Percentiles rank a stretch among this genome's conserved stretches.
phyloP scores from a whole-genome alignment of 306 rosid genomes.

The Cucurbita pepo region DNA sequence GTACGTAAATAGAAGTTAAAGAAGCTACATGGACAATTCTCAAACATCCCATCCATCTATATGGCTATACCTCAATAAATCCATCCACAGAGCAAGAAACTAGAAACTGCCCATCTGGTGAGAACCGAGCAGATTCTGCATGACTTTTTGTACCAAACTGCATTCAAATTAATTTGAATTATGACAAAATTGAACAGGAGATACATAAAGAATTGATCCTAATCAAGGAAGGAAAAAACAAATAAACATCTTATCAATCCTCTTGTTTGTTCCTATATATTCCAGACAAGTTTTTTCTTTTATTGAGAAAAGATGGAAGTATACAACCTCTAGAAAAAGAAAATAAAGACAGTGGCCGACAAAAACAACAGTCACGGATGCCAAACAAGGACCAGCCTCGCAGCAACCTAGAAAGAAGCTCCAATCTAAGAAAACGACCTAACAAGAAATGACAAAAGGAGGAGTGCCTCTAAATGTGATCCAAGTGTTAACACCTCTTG shows the following conservation, averaged over 20 bases:
- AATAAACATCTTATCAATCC: not conserved
- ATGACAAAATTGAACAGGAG: not conserved
- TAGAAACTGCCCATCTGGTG: slow-evolving; percentile 99
- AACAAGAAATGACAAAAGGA: no score
- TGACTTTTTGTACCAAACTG: slow-evolving; percentile 95
- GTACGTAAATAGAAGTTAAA: slow-evolving; percentile 9
- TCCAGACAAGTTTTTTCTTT: not conserved
- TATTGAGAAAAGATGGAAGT: not conserved
- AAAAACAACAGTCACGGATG: no score
- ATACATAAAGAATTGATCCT: not conserved
- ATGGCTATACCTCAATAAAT: slow-evolving; percentile 62
- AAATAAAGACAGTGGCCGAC: no score
- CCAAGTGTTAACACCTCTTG: no score
- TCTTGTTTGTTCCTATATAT: not conserved
- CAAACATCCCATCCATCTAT: not conserved
- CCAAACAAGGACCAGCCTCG: no score
- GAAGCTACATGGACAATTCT: not conserved
- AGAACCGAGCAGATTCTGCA: slow-evolving; percentile 91
- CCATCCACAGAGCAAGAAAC: slow-evolving; percentile 94
- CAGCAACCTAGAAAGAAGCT: no score
- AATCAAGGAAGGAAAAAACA: not conserved
- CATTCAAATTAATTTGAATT: slow-evolving; percentile 8
- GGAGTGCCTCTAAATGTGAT: no score
- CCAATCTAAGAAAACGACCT: no score
- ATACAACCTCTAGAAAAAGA: not conserved